Base-by-base conservation (phyloP, 768 basidiomycete species). In the Coprinopsis sp. region DNA sequence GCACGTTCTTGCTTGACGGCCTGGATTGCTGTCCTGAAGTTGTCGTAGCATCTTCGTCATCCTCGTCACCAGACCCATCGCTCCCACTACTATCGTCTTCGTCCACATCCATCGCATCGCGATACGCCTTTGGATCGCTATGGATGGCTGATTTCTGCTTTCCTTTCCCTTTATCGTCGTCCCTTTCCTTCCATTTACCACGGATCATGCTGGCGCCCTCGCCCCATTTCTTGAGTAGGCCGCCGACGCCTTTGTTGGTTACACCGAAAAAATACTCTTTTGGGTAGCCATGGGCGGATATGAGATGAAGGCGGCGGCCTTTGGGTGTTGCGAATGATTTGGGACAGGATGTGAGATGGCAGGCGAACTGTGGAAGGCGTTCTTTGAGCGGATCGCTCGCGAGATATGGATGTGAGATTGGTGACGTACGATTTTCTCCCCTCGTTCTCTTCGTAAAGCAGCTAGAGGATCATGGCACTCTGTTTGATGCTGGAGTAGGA, bases 251-350 rank as follows among this genome's bases (percentile, higher is more conserved):
- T 60, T 88, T 91, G 65, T 93, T 93, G 13, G 89, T 92, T 16
- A 95, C 84, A 16, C 87, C 79, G 61, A 94, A 95, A 65, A 91
- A 94, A 63, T 85, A 95, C 58, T 92, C 80, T 59, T 89, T 89
- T 4, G 91, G 91, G 59, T 85, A 95, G 41, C 74, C 79, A 56
- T 95, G 92, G 12, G 72, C 78, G 55, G 83, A 74, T 37, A 94
- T 88, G 43, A 95, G 75, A 67, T 94, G 92, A 34, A 87, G 69
- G 19, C 92, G 70, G 14, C 92, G 76, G 13, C 78, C 66, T 63
- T 87, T 91, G 1, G 91, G 92, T 1, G 78, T 83, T 6, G 66
- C 58, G 61, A 92, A 94, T 10, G 72, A 55, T 44, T 78, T 74
- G 31, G 73, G 56, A 63, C 86, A 85, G 2, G 72, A 60, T 13